A percentile compares a stretch with the other conserved stretches of the same genome.
phyloP scores from a whole-genome alignment of 352 stramenopile genomes.

The Pelagophyceae sp. region DNA sequence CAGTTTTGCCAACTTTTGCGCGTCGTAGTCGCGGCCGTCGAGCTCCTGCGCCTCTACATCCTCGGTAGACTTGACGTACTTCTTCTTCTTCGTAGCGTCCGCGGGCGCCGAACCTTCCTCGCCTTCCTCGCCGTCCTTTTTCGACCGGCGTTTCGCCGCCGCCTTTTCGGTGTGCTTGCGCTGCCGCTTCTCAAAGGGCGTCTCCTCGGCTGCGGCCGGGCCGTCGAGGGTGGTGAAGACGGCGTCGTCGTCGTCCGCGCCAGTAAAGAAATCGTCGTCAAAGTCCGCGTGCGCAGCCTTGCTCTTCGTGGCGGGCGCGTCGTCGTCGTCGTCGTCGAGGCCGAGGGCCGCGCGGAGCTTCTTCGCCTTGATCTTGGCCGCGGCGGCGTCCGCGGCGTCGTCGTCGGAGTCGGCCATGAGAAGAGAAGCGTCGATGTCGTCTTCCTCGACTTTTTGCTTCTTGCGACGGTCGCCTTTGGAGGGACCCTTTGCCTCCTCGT shows the following conservation, averaged over 20 bases:
- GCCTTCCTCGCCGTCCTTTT: background rate
- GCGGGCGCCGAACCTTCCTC: background rate
- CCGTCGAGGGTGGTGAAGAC: background rate
- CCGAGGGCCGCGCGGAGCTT: background rate
- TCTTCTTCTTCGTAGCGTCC: background rate
- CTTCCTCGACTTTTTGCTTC: background rate
- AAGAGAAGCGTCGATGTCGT: background rate
- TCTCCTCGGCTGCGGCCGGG: background rate
- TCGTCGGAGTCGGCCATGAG: slow-evolving; percentile 4
- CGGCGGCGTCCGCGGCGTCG: no score
- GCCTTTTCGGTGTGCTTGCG: background rate
- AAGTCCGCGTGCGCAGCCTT: background rate
- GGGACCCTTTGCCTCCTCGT: background rate
- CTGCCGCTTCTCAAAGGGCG: background rate
- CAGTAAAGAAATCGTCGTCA: slow-evolving; percentile 6
- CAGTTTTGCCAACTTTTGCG: background rate
- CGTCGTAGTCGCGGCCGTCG: slow-evolving; percentile 8
- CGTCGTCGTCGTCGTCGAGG: background rate
- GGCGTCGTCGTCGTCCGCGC: background rate
- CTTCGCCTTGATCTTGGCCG: background rate
- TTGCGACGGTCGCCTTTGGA: background rate
- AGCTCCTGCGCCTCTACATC: background rate
- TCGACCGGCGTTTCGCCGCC: background rate
- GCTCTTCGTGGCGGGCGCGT: background rate
- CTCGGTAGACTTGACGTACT: background rate